Evolutionary conservation across 2,329 filamentous ascomycete genomes (phyloP).

Genomic region (Arthrobotrys sphaeroides): DNA sequence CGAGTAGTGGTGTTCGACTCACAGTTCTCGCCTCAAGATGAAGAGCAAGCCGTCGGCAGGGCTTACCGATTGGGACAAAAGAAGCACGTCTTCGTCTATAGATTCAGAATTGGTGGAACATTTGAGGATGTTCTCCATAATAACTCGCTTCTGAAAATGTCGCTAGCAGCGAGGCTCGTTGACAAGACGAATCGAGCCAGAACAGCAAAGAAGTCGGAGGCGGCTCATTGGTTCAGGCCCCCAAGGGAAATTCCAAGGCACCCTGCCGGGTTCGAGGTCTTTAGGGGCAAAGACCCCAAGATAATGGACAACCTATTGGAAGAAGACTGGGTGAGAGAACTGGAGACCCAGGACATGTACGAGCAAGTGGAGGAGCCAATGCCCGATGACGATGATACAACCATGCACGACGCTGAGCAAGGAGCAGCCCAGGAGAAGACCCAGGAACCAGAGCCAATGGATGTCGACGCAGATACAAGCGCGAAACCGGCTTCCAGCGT

Average conservation of each 20-base stretch:
- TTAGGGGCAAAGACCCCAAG: slow-evolving; percentile 68
- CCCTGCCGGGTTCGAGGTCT: slow-evolving; percentile 65
- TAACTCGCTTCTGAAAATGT: slow-evolving; percentile 80
- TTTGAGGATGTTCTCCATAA: slow-evolving; percentile 80
- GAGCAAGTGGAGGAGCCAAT: slow-evolving; percentile 74
- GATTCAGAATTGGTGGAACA: slow-evolving; percentile 79
- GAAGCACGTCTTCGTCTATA: slow-evolving; percentile 85
- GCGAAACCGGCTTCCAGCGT: background rate
- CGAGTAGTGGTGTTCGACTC: slow-evolving; percentile 88
- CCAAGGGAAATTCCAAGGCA: slow-evolving; percentile 67
- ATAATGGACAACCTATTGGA: slow-evolving; percentile 68
- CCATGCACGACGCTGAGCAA: background rate
- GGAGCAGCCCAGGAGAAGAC: background rate
- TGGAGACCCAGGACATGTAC: slow-evolving; percentile 77
- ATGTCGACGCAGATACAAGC: background rate
- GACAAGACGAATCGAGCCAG: slow-evolving; percentile 82
- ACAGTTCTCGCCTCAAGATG: slow-evolving; percentile 79
- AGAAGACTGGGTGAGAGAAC: slow-evolving; percentile 65
- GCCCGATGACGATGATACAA: slow-evolving; percentile 67
- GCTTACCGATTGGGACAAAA: slow-evolving; percentile 85
- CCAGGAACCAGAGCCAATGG: background rate
- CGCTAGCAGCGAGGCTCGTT: slow-evolving; percentile 80
- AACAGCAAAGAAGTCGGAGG: slow-evolving; percentile 68
- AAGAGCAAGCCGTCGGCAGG: slow-evolving; percentile 86
- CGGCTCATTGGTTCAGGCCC: slow-evolving; percentile 68